Conservation (phyloP, 768 basidiomycete species). For the Mrakia gelida region DNA sequence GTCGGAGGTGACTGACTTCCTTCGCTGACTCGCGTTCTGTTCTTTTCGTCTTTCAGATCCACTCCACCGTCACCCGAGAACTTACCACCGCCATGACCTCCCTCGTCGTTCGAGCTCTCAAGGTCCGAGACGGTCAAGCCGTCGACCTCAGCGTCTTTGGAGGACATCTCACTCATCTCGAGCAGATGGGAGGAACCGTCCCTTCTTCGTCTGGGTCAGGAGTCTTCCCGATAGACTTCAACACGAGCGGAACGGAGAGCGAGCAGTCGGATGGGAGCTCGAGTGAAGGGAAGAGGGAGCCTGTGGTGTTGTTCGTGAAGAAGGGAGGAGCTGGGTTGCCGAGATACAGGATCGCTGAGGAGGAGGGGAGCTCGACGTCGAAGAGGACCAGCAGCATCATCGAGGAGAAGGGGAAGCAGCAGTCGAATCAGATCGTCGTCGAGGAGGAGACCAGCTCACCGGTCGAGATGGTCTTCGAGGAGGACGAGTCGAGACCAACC, state of each 20-base stretch:
- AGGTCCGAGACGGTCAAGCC: slow-evolving; percentile 12
- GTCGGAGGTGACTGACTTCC: neutral
- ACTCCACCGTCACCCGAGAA: slow-evolving; percentile 28
- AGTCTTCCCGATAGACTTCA: neutral
- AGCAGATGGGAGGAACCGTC: neutral
- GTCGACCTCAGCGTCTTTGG: neutral
- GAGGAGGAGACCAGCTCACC: neutral
- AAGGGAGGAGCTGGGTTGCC: neutral
- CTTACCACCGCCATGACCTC: slow-evolving; percentile 24
- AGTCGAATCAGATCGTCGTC: neutral
- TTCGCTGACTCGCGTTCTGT: neutral
- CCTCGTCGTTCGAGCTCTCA: slow-evolving; percentile 27
- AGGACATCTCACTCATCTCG: neutral
- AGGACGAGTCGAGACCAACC: neutral
- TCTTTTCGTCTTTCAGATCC: slow-evolving; percentile 12
- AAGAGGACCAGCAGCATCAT: neutral
- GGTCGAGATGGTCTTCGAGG: neutral
- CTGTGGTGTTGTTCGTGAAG: neutral
- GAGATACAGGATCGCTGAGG: neutral
- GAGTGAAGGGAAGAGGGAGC: neutral
- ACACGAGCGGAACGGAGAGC: neutral
- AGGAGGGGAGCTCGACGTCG: neutral
- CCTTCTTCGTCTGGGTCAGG: neutral
- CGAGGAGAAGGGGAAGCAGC: neutral
- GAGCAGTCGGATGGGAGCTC: neutral